A percentile compares a stretch with the other conserved stretches of the same genome.
Conservation (phyloP, 73 alveolate genomes). For the Paramecium primaurelia region DNA sequence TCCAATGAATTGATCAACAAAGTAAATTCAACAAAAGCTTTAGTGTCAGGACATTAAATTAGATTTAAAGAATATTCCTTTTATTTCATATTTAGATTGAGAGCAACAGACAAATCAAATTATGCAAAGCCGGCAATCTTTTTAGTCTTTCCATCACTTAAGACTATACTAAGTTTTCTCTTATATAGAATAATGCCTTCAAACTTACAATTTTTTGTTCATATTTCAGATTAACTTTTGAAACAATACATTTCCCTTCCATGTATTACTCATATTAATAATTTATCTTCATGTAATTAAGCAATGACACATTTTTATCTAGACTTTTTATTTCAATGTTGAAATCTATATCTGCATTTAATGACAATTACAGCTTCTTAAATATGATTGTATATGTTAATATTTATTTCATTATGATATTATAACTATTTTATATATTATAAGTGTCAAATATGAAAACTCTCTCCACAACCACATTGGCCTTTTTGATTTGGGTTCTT, state of each 20-base stretch:
- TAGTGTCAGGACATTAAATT: background rate
- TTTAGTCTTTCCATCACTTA: background rate
- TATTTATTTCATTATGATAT: background rate
- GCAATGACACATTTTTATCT: background rate
- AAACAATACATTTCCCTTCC: background rate
- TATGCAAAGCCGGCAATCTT: background rate
- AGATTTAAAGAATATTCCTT: background rate
- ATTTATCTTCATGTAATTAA: background rate
- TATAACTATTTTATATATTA: background rate
- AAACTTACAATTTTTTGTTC: background rate
- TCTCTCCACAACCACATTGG: constrained; percentile 88
- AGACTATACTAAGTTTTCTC: background rate
- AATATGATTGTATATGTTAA: background rate
- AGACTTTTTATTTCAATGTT: background rate
- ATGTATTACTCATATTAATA: background rate
- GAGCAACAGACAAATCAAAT: background rate
- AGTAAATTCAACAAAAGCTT: background rate
- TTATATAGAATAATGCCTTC: background rate
- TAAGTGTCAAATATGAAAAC: constrained; percentile 72
- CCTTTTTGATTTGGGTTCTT: constrained; percentile 86
- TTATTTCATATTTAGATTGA: background rate
- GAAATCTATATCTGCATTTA: background rate
- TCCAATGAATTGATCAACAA: background rate
- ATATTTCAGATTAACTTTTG: background rate
- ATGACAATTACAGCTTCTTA: background rate